Conservation (phyloP, 2,329 filamentous ascomycete species). For the Fusarium tupiense region DNA sequence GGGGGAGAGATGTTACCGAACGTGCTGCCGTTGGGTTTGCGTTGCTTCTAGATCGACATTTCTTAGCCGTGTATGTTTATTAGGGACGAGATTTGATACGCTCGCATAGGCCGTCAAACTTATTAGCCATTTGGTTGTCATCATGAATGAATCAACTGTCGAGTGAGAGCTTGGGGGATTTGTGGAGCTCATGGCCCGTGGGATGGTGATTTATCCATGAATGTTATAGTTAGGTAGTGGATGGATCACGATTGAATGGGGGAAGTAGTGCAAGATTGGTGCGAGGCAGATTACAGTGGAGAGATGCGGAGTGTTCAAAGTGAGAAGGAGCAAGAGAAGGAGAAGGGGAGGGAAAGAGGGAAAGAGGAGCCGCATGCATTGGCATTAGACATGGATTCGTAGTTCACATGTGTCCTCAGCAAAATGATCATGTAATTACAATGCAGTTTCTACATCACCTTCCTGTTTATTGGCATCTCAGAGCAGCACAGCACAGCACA, state of each 20-base stretch:
- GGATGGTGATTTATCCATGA: slow-evolving; percentile 39
- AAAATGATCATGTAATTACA: neutral
- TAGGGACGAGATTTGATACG: slow-evolving; percentile 11
- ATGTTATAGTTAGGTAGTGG: slow-evolving; percentile 27
- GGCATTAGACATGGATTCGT: slow-evolving; percentile 6
- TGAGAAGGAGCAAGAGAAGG: slow-evolving; percentile 26
- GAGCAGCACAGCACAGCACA: neutral
- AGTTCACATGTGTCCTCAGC: slow-evolving; percentile 2
- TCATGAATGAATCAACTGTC: slow-evolving; percentile 15
- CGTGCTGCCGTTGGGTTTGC: neutral
- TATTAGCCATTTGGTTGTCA: slow-evolving; percentile 7
- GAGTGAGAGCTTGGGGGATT: slow-evolving; percentile 21
- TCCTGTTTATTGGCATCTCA: slow-evolving; percentile 2
- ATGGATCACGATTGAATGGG: slow-evolving; percentile 36
- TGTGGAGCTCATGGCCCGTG: slow-evolving; percentile 33
- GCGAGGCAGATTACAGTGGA: slow-evolving; percentile 31
- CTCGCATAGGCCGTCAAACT: neutral
- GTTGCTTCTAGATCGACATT: neutral
- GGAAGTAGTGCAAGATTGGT: slow-evolving; percentile 26
- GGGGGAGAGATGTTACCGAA: neutral
- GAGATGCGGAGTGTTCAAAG: slow-evolving; percentile 26
- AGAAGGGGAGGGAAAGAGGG: neutral
- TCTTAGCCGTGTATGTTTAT: neutral
- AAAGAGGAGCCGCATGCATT: neutral
- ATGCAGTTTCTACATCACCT: neutral